Evolutionary conservation across 352 stramenopile species (phyloP), one percentile per base, ranked within the genome.

Genomic region (Pythium diclinum): DNA sequence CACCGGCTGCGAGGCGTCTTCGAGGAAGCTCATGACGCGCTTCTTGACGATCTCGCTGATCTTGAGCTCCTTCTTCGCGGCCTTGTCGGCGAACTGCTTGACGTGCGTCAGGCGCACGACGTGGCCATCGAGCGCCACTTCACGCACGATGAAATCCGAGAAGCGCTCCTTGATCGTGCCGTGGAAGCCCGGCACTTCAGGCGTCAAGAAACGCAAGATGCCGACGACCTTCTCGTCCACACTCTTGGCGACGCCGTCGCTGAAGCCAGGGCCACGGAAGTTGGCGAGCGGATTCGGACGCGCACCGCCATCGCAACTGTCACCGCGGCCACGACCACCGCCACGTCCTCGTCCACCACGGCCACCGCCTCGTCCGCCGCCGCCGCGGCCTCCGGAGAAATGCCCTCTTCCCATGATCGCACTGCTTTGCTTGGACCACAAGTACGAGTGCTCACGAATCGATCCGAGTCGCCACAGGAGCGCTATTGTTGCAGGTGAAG

Each of bases 71-170:
- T 89, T 89, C 34, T 71, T 64, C 5, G 66, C 70, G 5, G 60
- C 54, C 42, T 72, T 72, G 58, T 71, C 65, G 16, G 61, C 55
- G 49, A 83, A 84, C 28, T 78, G 75, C 62, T 85, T 78, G 13
- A 89, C 78, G 42, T 92, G 74, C 19, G 79, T 85, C 51, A 96
- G 76, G 19, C 56, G 69, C 61, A 85, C 85, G 46, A 94, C 72
- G 0, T 76, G 51, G 21, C 87, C 81, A 21, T 75, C 66, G 3
- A 79, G 62, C 14, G 79, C 74, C 51, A 97, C 83, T 58, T 97
- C 91, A 21, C 81, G 87, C 61, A 97, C 91, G 34, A 97, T 71
- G 75, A 97, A 97, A 70, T 97, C 91, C 61, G 89, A 96, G 74
- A 89, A 97, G 2, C 91, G 85, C 71, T 96, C 79, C 67, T 97